phyloP scores from a whole-genome alignment of 345 rosid species.

The Eucalyptus sideroxylon region DNA sequence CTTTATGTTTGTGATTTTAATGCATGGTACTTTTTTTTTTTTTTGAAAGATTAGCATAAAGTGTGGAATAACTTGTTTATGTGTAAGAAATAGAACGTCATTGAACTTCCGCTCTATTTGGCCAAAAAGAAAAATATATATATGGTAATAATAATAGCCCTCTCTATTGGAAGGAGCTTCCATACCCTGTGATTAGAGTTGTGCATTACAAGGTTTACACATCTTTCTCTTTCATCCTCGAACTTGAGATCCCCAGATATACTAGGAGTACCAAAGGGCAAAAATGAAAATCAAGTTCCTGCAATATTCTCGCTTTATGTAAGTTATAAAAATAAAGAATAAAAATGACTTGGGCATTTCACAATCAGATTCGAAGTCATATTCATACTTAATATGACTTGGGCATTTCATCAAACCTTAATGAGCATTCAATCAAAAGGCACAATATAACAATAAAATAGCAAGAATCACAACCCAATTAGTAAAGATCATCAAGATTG shows the following conservation, averaged over 20 bases:
- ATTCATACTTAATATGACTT: too few species aligned
- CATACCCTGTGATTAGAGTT: background rate
- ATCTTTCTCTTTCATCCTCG: background rate
- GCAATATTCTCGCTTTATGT: too few species aligned
- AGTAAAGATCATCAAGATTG: background rate
- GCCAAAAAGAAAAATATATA: background rate
- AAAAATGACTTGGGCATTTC: too few species aligned
- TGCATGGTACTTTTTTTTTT: background rate
- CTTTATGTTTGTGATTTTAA: background rate
- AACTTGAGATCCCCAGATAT: background rate
- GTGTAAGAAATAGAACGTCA: background rate
- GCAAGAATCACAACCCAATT: background rate
- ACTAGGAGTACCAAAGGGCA: background rate
- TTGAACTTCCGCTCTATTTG: background rate
- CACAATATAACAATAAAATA: background rate
- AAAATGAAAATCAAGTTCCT: background rate
- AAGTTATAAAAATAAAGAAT: too few species aligned
- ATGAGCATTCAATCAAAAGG: background rate
- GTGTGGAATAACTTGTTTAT: background rate
- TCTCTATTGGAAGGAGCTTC: background rate
- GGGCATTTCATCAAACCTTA: too few species aligned
- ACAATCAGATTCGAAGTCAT: too few species aligned
- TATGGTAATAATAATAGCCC: background rate
- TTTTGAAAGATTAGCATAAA: background rate
- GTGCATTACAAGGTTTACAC: background rate